phyloP scores from a whole-genome alignment of 2,329 filamentous ascomycete genomes.

The Fusarium subglutinans region DNA sequence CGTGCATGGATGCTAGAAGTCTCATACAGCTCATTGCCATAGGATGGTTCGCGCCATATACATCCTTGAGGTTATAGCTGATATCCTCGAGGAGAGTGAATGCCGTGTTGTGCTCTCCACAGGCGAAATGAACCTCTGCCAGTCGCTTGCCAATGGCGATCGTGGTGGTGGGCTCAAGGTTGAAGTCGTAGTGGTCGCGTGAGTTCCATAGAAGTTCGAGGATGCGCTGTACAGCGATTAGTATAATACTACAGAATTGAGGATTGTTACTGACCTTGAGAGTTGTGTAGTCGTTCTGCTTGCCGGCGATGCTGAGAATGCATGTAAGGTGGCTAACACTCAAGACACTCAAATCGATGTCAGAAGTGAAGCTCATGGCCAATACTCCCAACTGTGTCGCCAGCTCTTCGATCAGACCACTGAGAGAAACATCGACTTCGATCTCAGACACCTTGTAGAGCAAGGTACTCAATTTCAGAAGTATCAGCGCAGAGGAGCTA shows the following conservation, averaged over 20 bases:
- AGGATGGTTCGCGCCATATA: not conserved
- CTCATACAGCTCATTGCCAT: not conserved
- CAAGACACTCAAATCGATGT: not conserved
- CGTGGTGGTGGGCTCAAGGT: not conserved
- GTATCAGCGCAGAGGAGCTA: not conserved
- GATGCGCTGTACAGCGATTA: not conserved
- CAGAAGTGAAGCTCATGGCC: not conserved
- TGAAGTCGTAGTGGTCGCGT: not conserved
- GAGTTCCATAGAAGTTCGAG: not conserved
- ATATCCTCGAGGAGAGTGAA: not conserved
- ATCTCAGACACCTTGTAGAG: not conserved
- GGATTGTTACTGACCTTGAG: not conserved
- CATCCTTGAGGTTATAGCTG: not conserved
- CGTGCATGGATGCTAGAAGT: not conserved
- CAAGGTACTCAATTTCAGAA: not conserved
- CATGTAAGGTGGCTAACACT: not conserved
- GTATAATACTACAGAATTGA: accelerated
- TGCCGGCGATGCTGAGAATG: not conserved
- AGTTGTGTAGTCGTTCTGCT: not conserved
- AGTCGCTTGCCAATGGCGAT: not conserved
- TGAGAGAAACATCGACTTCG: not conserved
- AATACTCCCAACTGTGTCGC: not conserved
- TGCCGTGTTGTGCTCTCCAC: not conserved
- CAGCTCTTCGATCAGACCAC: not conserved
- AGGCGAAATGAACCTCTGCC: not conserved